A percentile compares a stretch with the other conserved stretches of the same genome.
Evolutionary conservation across 352 stramenopile species (phyloP).

Genomic region (Pythium aquatile): DNA sequence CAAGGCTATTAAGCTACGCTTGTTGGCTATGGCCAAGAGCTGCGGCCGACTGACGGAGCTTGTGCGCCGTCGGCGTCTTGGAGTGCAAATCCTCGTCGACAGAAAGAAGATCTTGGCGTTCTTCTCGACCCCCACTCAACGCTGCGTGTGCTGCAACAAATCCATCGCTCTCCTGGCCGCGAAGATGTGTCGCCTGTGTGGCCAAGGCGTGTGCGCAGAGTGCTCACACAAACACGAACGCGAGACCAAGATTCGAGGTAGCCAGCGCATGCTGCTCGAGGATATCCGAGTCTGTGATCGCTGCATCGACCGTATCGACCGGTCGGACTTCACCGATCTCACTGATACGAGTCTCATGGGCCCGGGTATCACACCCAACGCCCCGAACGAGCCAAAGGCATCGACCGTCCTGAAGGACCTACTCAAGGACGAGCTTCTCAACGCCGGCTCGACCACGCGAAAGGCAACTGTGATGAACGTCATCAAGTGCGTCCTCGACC

Average conservation of each 20-base stretch:
- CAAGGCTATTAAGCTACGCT: slow-evolving; percentile 20
- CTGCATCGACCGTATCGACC: slow-evolving; percentile 53
- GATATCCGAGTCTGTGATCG: slow-evolving; percentile 42
- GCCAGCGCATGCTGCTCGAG: not conserved
- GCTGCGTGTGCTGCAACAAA: slow-evolving; percentile 50
- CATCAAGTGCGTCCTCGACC: slow-evolving; percentile 44
- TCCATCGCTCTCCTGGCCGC: slow-evolving; percentile 37
- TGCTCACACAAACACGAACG: slow-evolving; percentile 39
- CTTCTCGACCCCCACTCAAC: slow-evolving; percentile 33
- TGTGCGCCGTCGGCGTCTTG: slow-evolving; percentile 59
- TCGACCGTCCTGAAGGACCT: slow-evolving; percentile 35
- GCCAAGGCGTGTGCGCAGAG: slow-evolving; percentile 48
- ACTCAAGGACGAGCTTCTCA: slow-evolving; percentile 35
- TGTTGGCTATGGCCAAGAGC: slow-evolving; percentile 19
- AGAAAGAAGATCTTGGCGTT: slow-evolving; percentile 23
- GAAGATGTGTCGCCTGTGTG: slow-evolving; percentile 58
- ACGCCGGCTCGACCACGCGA: slow-evolving; percentile 25
- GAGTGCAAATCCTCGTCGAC: slow-evolving; percentile 49
- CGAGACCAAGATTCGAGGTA: not conserved
- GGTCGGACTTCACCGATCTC: slow-evolving; percentile 45
- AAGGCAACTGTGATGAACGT: slow-evolving; percentile 44
- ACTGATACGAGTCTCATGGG: slow-evolving; percentile 23
- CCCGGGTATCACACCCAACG: slow-evolving; percentile 29
- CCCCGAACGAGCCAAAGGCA: slow-evolving; percentile 18
- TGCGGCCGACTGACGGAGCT: slow-evolving; percentile 38